Percentiles rank a stretch among this genome's conserved stretches.
phyloP scores from a whole-genome alignment of 2,329 filamentous ascomycete species.

The Aspergillus terreus region DNA sequence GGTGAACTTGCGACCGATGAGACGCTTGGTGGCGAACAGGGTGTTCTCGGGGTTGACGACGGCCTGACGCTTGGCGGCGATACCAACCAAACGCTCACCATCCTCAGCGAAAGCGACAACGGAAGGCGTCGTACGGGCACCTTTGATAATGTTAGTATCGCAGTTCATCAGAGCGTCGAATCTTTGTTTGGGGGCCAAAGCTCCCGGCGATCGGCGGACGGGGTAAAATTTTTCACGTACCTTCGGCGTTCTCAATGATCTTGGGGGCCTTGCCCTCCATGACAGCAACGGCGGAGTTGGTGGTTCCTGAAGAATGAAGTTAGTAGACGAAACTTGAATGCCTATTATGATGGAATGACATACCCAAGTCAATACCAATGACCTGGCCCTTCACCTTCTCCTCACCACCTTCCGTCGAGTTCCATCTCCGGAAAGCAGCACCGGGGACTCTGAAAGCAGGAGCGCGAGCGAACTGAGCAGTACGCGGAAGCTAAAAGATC shows the following conservation, averaged over 20 bases:
- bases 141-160: slow-evolving; percentile 41
- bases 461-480: slow-evolving; percentile 65
- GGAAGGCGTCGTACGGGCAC: slow-evolving; percentile 86
- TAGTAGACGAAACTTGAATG: slow-evolving; percentile 9
- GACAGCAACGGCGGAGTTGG: slow-evolving; percentile 93
- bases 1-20: slow-evolving; percentile 96
- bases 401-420: slow-evolving; percentile 52
- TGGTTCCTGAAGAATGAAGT: slow-evolving; percentile 60
- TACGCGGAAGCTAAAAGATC: slow-evolving; percentile 67
- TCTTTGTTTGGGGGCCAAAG: background rate
- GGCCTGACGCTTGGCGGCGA: slow-evolving; percentile 95
- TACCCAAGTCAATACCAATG: slow-evolving; percentile 97
- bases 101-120: slow-evolving; percentile 95
- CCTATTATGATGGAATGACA: slow-evolving; percentile 29
- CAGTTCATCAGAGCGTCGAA: background rate
- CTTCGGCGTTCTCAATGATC: slow-evolving; percentile 98
- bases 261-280: slow-evolving; percentile 96
- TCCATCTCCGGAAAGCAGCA: slow-evolving; percentile 63
- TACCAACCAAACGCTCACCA: slow-evolving; percentile 93
- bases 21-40: slow-evolving; percentile 95
- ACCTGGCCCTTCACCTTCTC: slow-evolving; percentile 91
- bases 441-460: slow-evolving; percentile 66
- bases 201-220: slow-evolving; percentile 8
- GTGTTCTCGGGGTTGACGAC: slow-evolving; percentile 99
- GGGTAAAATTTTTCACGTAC: slow-evolving; percentile 47